These are phyloP conservation scores for Oxyria digyna DNA, from an alignment of 148 eudicot species.

Conservation along the genomic window DNA sequence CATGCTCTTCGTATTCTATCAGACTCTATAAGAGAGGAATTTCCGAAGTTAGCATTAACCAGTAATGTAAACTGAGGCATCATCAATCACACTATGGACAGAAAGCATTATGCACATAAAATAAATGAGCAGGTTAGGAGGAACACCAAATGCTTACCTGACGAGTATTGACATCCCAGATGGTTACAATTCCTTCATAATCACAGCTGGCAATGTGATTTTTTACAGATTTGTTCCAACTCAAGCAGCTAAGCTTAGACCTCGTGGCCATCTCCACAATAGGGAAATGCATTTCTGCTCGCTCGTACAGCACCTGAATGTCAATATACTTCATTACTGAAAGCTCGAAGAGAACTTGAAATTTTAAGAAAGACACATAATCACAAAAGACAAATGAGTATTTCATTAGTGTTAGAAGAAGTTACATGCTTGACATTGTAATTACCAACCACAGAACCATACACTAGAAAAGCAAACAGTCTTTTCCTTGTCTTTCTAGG, in stretches of 20 bases:
- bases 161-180: conserved; percentile 71
- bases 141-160: conserved; percentile 36
- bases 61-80: neutral
- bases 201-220: conserved; percentile 77
- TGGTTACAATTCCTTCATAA: conserved; percentile 76
- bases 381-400: neutral
- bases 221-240: conserved; percentile 75
- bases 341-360: neutral
- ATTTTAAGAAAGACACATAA: neutral
- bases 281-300: conserved; percentile 60
- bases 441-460: neutral
- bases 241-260: conserved; percentile 74
- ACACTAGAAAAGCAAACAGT: neutral
- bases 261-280: conserved; percentile 73
- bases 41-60: neutral
- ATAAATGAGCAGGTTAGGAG: neutral
- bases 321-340: neutral
- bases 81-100: neutral
- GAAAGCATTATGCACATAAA: neutral
- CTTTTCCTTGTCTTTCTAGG: neutral
- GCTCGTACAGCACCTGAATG: conserved; percentile 56
- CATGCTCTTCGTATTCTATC: conserved; percentile 94
- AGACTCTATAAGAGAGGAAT: conserved; percentile 41
- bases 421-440: neutral
- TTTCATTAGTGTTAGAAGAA: neutral